These are phyloP conservation scores for Chalciporus chontae DNA, from an alignment of 768 basidiomycete genomes.

Conservation along the genomic window DNA sequence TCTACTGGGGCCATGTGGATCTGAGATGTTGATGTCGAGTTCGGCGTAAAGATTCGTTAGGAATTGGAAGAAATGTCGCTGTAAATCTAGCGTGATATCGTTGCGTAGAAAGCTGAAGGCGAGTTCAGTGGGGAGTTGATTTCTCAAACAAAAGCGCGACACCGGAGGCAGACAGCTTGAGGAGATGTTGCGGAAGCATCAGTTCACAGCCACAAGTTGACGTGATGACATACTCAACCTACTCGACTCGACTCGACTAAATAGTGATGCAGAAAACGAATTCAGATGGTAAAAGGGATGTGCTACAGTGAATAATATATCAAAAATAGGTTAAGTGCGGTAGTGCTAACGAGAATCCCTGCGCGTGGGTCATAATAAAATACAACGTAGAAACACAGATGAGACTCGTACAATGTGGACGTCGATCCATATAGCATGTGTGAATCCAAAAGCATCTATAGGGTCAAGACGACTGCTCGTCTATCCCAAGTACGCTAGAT, in stretches of 20 bases:
- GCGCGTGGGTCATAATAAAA: constrained; percentile 20
- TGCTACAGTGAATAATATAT: constrained; percentile 34
- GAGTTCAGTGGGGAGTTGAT: not conserved
- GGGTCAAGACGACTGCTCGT: constrained; percentile 18
- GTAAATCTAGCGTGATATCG: constrained; percentile 7
- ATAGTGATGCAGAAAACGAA: constrained; percentile 2
- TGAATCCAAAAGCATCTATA: not conserved
- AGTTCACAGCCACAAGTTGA: constrained; percentile 27
- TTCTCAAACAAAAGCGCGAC: constrained; percentile 6
- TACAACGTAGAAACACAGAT: constrained; percentile 17
- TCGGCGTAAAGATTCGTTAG: constrained; percentile 1
- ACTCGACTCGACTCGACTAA: too few species aligned
- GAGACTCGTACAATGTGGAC: not conserved
- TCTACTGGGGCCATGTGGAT: constrained; percentile 80
- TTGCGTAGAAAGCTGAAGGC: constrained; percentile 1
- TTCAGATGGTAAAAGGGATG: constrained; percentile 6
- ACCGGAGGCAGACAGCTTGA: not conserved
- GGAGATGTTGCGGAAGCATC: not conserved
- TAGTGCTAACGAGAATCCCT: constrained; percentile 10
- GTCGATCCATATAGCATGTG: constrained; percentile 3
- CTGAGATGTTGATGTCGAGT: not conserved
- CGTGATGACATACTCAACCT: not conserved
- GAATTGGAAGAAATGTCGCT: not conserved
- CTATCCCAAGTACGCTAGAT: constrained; percentile 36
- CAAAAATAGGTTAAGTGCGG: constrained; percentile 21